Percentiles rank a stretch among this genome's conserved stretches.
Evolutionary conservation across 768 basidiomycete species (phyloP).

Genomic region (Pisolithus orientalis): DNA sequence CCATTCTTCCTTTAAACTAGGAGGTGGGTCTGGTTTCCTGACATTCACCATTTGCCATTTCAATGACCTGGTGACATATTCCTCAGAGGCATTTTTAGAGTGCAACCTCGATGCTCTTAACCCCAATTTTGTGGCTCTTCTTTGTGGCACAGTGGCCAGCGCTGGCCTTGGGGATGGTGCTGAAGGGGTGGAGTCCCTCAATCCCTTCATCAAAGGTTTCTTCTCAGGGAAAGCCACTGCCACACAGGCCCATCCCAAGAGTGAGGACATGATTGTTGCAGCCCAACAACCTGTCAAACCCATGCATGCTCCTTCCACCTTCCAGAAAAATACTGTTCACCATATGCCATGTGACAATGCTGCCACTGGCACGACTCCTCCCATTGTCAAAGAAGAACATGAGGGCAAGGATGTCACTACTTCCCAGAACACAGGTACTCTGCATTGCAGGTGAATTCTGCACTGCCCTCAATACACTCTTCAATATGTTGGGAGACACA

Average conservation of each 20-base stretch:
- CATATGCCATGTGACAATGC: conserved; percentile 28
- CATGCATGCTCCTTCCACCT: conserved; percentile 86
- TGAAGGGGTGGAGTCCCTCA: too few species aligned
- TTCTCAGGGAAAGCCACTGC: too few species aligned
- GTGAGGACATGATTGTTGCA: conserved; percentile 93
- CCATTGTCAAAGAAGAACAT: too few species aligned
- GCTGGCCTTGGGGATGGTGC: too few species aligned
- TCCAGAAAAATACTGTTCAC: conserved; percentile 70
- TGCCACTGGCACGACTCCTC: too few species aligned
- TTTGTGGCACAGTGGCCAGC: conserved; percentile 49
- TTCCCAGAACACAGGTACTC: conserved; percentile 25
- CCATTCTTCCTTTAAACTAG: too few species aligned
- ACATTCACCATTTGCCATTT: conserved; percentile 21
- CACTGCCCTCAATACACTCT: conserved; percentile 74
- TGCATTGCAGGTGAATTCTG: conserved; percentile 90
- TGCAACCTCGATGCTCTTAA: conserved; percentile 49
- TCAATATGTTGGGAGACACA: conserved; percentile 83
- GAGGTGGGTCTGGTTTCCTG: too few species aligned
- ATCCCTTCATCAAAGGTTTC: too few species aligned
- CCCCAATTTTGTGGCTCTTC: conserved; percentile 86
- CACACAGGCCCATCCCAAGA: conserved; percentile 84
- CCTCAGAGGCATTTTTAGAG: too few species aligned
- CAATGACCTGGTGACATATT: too few species aligned
- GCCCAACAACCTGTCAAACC: conserved; percentile 93
- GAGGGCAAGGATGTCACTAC: too few species aligned